Base-by-base conservation (phyloP, 192 early-diverging fungal genomes). In the Rhizoclosmatium globosum region DNA sequence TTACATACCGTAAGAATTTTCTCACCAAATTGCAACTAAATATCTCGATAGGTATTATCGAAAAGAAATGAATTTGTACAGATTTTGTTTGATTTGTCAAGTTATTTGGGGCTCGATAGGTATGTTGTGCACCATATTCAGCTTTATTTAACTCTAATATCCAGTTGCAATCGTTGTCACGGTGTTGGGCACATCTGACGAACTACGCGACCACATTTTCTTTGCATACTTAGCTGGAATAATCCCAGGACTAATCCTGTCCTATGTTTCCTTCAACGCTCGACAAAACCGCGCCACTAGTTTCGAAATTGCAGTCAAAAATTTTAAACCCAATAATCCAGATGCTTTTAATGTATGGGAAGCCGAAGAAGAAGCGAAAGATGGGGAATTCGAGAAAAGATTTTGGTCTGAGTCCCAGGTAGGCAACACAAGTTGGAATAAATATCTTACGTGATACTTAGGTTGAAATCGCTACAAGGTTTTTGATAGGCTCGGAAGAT, bases 391-490 rank as follows among this genome's bases (percentile, higher is more conserved):
- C 11, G 78, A 79, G 48, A 79, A 45, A 59, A 38, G 78, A 38
- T 79, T 79, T 62, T 79, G 78, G 78, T 41, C 77, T 50, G 70
- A 46, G 3, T 46, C 69, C 21, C 78, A 79, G 78, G 78, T 72
- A 69, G 13, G 1, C 68, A 39, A n/a, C 6, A 1, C 0, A n/a
- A 4, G 47, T 69, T 69, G 0, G 1, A 69, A 21, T 19, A 15
- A 47, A 69, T 13, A 46, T 15, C 64, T 65, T 17, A 65, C 64
- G 41, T 0, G 15, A 39, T 38, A 21, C 0, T 9, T 45, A 79
- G 78, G 78, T 79, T 53, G 78, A 79, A 67, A 79, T 79, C 50
- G 78, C 78, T 4, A 79, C 78, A 11, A 4, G 78, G 3, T 79
- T 79, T 47, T 65, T 79, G 47, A 79, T 79, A 31, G 41, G 15